Evolutionary conservation across 352 stramenopile species (phyloP), one percentile per base, ranked within the genome.

Genomic region (Plasmopara viticola): DNA sequence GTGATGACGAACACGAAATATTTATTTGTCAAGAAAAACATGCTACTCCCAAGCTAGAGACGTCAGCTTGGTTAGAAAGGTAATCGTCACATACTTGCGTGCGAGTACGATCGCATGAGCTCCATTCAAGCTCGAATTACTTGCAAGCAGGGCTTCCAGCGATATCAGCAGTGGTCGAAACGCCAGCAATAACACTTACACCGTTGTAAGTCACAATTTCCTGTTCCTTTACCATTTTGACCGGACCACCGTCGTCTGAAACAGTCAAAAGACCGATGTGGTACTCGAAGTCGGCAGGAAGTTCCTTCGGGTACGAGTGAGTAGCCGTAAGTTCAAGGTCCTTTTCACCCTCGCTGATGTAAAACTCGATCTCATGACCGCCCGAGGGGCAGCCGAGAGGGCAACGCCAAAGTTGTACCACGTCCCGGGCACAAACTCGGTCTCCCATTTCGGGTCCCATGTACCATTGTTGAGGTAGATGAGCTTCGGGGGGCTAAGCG

Each of bases 131-230:
- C 20, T 25, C 20, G 20, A 25, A 3, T 25, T 25, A 25, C 20
- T 25, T 25, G 20, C 20, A 25, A 25, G 20, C 20, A 25, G 20
- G 20, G 20, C 20, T 25, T 25, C 20, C 20, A 25, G 20, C 20
- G 20, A 25, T 25, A 25, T 25, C 20, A 25, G 20, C 20, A 25
- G 20, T 3, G 20, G 33, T 38, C 33, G 33, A 38, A 38, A 38
- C 33, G 33, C 13, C 9, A 38, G 9, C 33, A 9, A 14, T 38
- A 9, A 38, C 33, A 14, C 9, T 38, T 6, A 84, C 54, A 14
- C 73, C 70, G 56, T 69, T 84, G 59, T 79, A 84, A 33, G 63
- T 64, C 30, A 84, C 54, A 7, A 80, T 52, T 44, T 84, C 73
- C 49, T 79, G 68, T 12, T 51, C 57, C 2, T 59, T 50, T 2